A percentile compares a stretch with the other conserved stretches of the same genome.
These are phyloP conservation scores for Bullera alba DNA, from an alignment of 768 basidiomycete species.

Conservation along the genomic window DNA sequence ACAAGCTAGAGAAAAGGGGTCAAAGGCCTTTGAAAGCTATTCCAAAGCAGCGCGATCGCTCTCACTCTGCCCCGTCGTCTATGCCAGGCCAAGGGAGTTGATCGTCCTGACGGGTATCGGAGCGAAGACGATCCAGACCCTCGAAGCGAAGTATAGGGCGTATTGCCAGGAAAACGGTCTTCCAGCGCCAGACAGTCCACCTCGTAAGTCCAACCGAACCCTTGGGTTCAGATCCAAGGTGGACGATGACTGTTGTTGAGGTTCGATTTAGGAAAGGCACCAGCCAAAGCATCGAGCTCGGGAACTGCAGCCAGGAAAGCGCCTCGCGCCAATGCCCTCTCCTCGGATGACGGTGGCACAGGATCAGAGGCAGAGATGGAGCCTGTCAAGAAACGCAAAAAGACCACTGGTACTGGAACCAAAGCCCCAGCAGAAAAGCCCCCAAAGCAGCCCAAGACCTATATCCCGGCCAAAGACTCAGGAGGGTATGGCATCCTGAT, in stretches of 20 bases:
- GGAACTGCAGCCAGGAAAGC: neutral
- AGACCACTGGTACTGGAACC: too few species aligned
- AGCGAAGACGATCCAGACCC: slow-evolving; percentile 26
- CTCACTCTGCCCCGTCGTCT: slow-evolving; percentile 33
- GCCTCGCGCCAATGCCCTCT: neutral
- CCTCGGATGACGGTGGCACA: neutral
- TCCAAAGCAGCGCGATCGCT: slow-evolving; percentile 35
- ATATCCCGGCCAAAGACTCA: slow-evolving; percentile 32
- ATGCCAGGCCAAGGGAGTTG: slow-evolving; percentile 32
- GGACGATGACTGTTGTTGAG: neutral
- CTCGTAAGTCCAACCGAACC: slow-evolving; percentile 14
- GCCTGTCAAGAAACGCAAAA: slow-evolving; percentile 13
- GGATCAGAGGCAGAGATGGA: neutral
- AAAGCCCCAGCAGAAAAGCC: too few species aligned
- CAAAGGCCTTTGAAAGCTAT: slow-evolving; percentile 35
- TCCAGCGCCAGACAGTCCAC: slow-evolving; percentile 21
- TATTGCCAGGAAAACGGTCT: slow-evolving; percentile 31
- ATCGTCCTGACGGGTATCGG: slow-evolving; percentile 34
- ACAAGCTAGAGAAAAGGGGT: slow-evolving; percentile 25
- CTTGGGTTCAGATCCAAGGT: neutral
- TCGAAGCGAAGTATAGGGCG: slow-evolving; percentile 33
- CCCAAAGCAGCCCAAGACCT: slow-evolving; percentile 15
- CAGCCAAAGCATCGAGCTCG: too few species aligned
- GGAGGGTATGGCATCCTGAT: slow-evolving; percentile 42
- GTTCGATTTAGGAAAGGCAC: too few species aligned